Evolutionary conservation across 768 basidiomycete species (phyloP).

Genomic region (Amanita polypyramis): DNA sequence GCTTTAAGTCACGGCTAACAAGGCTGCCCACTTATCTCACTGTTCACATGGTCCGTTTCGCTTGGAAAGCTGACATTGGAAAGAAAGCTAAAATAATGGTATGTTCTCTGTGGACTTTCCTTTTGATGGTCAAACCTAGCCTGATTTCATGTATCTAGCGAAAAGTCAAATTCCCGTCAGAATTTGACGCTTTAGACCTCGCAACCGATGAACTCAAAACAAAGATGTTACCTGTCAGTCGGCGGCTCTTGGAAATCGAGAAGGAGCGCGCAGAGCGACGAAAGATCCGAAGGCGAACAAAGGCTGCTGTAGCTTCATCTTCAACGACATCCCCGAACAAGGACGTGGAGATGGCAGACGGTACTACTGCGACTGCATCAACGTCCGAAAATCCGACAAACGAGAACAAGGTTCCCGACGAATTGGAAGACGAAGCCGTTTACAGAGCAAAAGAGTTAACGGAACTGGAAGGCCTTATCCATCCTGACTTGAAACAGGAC

Average conservation of each 20-base stretch:
- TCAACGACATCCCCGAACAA: slow-evolving; percentile 14
- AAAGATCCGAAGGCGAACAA: slow-evolving; percentile 72
- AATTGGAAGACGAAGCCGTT: slow-evolving; percentile 55
- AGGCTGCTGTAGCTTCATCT: slow-evolving; percentile 24
- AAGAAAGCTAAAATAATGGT: slow-evolving; percentile 99
- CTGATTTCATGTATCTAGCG: slow-evolving; percentile 32
- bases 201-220: slow-evolving; percentile 68
- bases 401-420: slow-evolving; percentile 25
- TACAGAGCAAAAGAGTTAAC: slow-evolving; percentile 54
- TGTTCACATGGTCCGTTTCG: slow-evolving; percentile 94
- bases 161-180: slow-evolving; percentile 86
- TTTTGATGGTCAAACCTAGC: not conserved
- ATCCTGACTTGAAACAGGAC: slow-evolving; percentile 53
- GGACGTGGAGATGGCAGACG: slow-evolving; percentile 14
- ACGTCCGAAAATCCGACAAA: slow-evolving; percentile 15
- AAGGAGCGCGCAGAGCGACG: slow-evolving; percentile 76
- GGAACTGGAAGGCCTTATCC: slow-evolving; percentile 55
- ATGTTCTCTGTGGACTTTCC: slow-evolving; percentile 8
- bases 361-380: slow-evolving; percentile 13
- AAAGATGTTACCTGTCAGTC: slow-evolving; percentile 61
- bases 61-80: slow-evolving; percentile 82
- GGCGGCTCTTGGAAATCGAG: slow-evolving; percentile 69
- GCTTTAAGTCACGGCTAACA: slow-evolving; percentile 68
- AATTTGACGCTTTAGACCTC: slow-evolving; percentile 80
- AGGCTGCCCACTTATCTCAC: slow-evolving; percentile 79